A percentile compares a stretch with the other conserved stretches of the same genome.
Conservation (phyloP, 495 filamentous ascomycete species). For the Podospora appendiculata region DNA sequence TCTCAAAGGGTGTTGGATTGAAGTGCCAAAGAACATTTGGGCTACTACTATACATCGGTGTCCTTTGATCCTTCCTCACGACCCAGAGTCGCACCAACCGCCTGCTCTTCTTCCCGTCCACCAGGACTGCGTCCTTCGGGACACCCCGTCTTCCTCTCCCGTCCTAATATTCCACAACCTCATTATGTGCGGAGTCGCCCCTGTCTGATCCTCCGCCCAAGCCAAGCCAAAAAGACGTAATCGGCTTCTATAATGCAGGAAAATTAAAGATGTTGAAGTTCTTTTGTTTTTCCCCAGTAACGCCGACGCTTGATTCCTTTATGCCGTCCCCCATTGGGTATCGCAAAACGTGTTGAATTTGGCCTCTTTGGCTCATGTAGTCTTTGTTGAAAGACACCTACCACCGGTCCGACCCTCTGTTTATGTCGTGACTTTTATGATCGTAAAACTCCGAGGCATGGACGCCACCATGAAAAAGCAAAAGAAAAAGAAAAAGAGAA, state of each 20-base stretch:
- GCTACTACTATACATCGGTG: too few species aligned
- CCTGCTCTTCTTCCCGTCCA: too few species aligned
- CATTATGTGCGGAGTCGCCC: not conserved
- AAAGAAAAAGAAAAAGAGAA: constrained; percentile 4
- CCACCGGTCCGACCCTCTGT: constrained; percentile 13
- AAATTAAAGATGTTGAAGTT: constrained; percentile 40
- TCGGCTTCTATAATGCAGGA: constrained; percentile 26
- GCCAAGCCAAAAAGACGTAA: constrained; percentile 27
- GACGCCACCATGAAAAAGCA: constrained; percentile 6
- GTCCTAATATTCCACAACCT: too few species aligned
- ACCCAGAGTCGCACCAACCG: too few species aligned
- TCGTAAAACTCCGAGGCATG: constrained; percentile 18
- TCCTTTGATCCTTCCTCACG: too few species aligned
- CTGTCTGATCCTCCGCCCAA: not conserved
- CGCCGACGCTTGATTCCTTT: constrained; percentile 26
- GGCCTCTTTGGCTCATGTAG: constrained; percentile 27
- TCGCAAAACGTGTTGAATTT: constrained; percentile 25
- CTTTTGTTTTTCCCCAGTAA: constrained; percentile 34
- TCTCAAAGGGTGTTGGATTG: too few species aligned
- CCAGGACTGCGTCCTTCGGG: too few species aligned
- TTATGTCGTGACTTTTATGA: constrained; percentile 16
- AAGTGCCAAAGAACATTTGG: too few species aligned
- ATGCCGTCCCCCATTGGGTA: constrained; percentile 29
- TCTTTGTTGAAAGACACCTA: constrained; percentile 38
- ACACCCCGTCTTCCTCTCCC: too few species aligned